phyloP scores from a whole-genome alignment of 306 rosid genomes.

The Vigna angularis region DNA sequence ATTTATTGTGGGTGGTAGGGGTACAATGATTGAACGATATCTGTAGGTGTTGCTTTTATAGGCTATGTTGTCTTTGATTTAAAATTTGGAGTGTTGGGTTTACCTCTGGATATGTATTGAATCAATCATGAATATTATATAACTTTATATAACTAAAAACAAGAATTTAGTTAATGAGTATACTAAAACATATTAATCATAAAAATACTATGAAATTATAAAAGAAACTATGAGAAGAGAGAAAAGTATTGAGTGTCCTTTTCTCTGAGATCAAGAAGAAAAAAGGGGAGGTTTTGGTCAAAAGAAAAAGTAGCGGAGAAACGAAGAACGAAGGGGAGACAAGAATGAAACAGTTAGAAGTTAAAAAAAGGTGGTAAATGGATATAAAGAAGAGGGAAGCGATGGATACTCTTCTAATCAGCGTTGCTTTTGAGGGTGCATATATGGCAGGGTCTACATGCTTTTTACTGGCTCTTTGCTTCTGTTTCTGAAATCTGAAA shows the following conservation, averaged over 20 bases:
- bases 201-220: neutral
- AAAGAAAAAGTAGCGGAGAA: slow-evolving; percentile 49
- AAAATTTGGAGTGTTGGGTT: no score
- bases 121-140: no score
- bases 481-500: slow-evolving; percentile 43
- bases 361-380: slow-evolving; percentile 2
- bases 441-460: slow-evolving; percentile 36
- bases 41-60: neutral
- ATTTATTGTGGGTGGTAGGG: slow-evolving; percentile 2
- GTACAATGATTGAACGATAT: neutral
- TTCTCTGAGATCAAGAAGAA: slow-evolving; percentile 39
- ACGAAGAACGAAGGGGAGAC: slow-evolving; percentile 38
- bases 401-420: slow-evolving; percentile 55
- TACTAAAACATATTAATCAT: no score
- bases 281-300: slow-evolving; percentile 48
- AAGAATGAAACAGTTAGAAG: slow-evolving; percentile 29
- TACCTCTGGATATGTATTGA: no score
- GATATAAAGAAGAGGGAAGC: slow-evolving; percentile 32
- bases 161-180: no score
- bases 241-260: slow-evolving; percentile 11
- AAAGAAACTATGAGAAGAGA: neutral
- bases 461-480: slow-evolving; percentile 44
- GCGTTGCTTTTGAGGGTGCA: slow-evolving; percentile 67
- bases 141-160: no score
- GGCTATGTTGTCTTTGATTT: neutral